Percentiles rank a stretch among this genome's conserved stretches.
Conservation (phyloP, 805 yeast species). For the Priceomyces haplophilus region DNA sequence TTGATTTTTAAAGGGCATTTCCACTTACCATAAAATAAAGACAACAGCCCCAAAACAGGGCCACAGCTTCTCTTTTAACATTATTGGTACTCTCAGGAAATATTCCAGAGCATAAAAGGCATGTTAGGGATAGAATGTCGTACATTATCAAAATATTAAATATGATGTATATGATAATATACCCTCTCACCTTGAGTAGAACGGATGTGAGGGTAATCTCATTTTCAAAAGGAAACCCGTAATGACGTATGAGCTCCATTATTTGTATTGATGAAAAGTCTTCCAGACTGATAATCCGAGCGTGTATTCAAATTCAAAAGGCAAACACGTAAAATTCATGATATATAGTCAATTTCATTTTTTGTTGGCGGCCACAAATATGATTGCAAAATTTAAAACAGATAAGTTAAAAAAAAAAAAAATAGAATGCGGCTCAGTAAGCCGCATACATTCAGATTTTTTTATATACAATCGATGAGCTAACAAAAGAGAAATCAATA, state of each 20-base stretch:
- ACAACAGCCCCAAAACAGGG: conserved; percentile 28
- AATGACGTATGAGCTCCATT: conserved; percentile 31
- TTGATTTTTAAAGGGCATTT: neutral
- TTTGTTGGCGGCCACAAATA: conserved; percentile 1
- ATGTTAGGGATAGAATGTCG: conserved; percentile 18
- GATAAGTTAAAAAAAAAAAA: neutral
- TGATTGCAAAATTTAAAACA: conserved; percentile 5
- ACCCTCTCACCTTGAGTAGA: conserved; percentile 14
- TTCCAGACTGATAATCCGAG: too few relatives aligned
- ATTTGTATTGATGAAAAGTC: neutral
- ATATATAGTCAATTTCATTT: too few relatives aligned
- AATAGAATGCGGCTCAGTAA: neutral
- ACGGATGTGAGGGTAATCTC: conserved; percentile 11
- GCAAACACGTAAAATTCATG: too few relatives aligned
- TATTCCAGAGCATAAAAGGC: conserved; percentile 11
- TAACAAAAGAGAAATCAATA: neutral
- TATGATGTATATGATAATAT: conserved; percentile 15
- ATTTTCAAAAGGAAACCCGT: conserved; percentile 25
- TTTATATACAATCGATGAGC: neutral
- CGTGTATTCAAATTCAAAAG: too few relatives aligned
- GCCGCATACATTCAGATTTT: neutral
- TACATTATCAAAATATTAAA: conserved; percentile 14
- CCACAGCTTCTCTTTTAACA: conserved; percentile 16
- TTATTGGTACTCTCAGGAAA: conserved; percentile 20
- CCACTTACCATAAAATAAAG: conserved; percentile 27